Evolutionary conservation across 345 rosid genomes (phyloP), one percentile per base, ranked within the genome.

Genomic region (Bruguiera sexangula): DNA sequence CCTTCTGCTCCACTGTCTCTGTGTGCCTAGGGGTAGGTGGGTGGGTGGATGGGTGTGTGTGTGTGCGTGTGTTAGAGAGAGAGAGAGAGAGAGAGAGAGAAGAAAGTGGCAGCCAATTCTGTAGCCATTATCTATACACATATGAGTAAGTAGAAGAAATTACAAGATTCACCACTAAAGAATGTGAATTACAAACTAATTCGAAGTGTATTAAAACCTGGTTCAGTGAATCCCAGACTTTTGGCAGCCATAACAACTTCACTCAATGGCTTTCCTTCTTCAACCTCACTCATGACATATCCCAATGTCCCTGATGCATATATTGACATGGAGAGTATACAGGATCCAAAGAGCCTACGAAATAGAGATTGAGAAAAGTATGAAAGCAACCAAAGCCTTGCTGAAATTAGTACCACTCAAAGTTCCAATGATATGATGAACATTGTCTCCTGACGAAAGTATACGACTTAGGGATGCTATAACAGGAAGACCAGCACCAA

Each of bases 401-500:
- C 70, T 30, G 59, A 70, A 53, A 66, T 69, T 21, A 31, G 67
- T 87, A 89, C 97, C 96, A 62, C 98, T 89, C 83, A 94, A 82
- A 88, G 92, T 89, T 70, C 97, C 96, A 68, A 89, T 76, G 55
- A 88, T 77, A 1, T 83, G 80, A 76, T 83, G 77, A 65, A 94
- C 72, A 71, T 88, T 86, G 64, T 91, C 95, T 76, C 98, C 98
- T 8, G 98, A 91, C 26, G 85, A 84, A 72, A 89, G 72, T 71
- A 91, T 79, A 34, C 97, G 95, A 76, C 84, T 89, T 77, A 91
- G 67, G 53, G 97, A 87, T 66, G 90, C 83, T 52, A 89, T 89
- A 66, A 94, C 85, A 59, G 98, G 98, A 86, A 94, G 98, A 50
- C 97, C 95, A 74, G 97, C 98, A 75, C 97, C 98, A 70, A 91